Evolutionary conservation across 129 eudicot species (phyloP), one percentile per base, ranked within the genome.

Genomic region (Mikania micrantha): DNA sequence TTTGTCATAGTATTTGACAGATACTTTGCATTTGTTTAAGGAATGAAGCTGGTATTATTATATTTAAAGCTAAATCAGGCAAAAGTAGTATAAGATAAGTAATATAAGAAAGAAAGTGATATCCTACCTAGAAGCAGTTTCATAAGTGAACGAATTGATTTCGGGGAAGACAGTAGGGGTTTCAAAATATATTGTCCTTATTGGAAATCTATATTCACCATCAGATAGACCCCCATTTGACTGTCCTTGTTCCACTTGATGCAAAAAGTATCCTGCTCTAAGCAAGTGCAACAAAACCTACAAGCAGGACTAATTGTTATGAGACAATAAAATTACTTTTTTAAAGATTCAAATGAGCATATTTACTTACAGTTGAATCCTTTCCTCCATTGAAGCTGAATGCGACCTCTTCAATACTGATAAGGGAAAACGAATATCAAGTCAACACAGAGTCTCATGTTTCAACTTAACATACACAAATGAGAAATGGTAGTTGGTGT

Each of bases 351-450:
- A 50, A 20, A 31, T 20, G 67, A 27, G 67, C 12, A 58, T 63
- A 65, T 70, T 27, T 78, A 73, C 98, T 79, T 82, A 91, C 96
- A 76, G 96, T 93, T 60, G 98, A 93, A 84, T 93, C 96, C 79
- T 93, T 93, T 78, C 98, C 98, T 71, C 95, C 98, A 70, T 93
- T 93, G 71, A 93, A 93, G 88, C 98, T 93, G 75, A 93, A 86
- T 24, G 98, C 96, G 4, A 93, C 88, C 90, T 93, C 98, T 77
- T 88, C 95, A 45, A 80, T 78, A 57, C 98, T 93, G 91, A 49
- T 19, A 62, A 54, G 48, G 25, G 60, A 49, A 83, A 66, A 19
- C 5, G n/a, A 15, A 76, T 64, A 71, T 47, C 36, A 62, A 64
- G 16, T 54, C 11, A 48, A 20, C 48, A 49, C 11, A 8, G 9